Base-by-base conservation (phyloP, 2,329 filamentous ascomycete species). In the Penicillium nordicum region DNA sequence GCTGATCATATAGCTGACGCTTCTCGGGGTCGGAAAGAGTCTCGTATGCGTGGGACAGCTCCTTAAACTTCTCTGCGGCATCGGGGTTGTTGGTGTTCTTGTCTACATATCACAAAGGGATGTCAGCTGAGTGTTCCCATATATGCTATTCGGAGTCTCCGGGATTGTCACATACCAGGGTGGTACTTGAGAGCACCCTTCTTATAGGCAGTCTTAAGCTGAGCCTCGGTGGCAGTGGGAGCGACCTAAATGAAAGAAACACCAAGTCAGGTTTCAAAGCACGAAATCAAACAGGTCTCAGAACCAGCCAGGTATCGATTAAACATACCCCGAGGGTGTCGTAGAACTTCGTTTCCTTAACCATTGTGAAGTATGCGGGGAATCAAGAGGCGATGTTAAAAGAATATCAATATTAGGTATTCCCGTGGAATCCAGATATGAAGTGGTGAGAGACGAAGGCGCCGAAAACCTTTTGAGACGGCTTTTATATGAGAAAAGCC, bases 1-100 rank as follows among this genome's bases (percentile, higher is more conserved):
- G 96, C 77, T 97, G 91, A 72, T 99, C 94, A 77, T 99, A 99
- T 60, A 97, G 74, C 67, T 86, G 78, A 72, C 94, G 90, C 83
- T 97, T 97, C 76, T 97, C 89, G 38, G 89, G 76, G 73, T 99
- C 94, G 67, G 89, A 94, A 18, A 99, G 87, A 65, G 95, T 84
- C 81, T 99, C 94, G 78, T 97, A 99, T 60, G 94, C 94, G 72
- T 93, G 88, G 63, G 92, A 96, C 59, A 97, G 84, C 70, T 97
- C 92, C 82, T 99, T 97, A 87, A 99, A 99, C 78, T 97, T 99
- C 60, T 96, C 92, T 67, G 93, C 92, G 50, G 94, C 92, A 27
- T 87, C 89, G 40, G 92, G 92, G 80, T 96, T 95, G 80, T 94
- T 86, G 63, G 88, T 86, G 78, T 99, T 99, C 84, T 99, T 99